Base-by-base conservation (phyloP, 331 rosid genomes). In the Acacia concinna region DNA sequence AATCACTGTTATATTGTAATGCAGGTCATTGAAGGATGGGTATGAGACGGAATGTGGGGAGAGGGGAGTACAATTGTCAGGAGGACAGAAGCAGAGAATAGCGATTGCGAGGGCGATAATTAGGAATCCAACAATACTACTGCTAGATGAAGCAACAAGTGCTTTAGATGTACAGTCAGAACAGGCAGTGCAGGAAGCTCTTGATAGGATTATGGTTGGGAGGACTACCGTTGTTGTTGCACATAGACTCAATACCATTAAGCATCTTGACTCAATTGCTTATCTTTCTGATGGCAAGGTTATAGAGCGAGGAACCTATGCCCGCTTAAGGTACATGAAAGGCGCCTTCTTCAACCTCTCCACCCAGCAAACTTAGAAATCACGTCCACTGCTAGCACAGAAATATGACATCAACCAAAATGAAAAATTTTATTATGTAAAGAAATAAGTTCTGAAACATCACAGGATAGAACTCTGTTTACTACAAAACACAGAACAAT, bases 21-120 rank as follows among this genome's bases (percentile, higher is more conserved):
- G 86, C 56, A 95, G 99, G 69, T 88, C 98, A 54, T 14, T 95
- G 80, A 93, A 89, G 78, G 93, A 93, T 13, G 99, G 99, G 54
- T 95, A 93, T 68, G 91, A 85, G 47, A 90, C 97, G 0, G 94
- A 95, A 80, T 91, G 98, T 63, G 99, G 99, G 21, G 98, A 95
- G 81, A 89, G 99, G 79, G 99, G 99, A 23, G 97, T 93, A 49
- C 98, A 95, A 60, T 80, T 95, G 17, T 95, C 99, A 35, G 99
- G 99, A 72, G 99, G 99, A 11, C 98, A 95, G 77, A 95, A 95
- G 81, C 99, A 95, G 54, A 90, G 99, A 83, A 86, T 95, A 62
- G 97, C 97, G 70, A 95, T 95, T 46, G 98, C 99, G 73, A 88
- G 98, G 51, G 99, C 99, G 62, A 95, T 95, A 85, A 86, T 95